Evolutionary conservation across 768 basidiomycete species (phyloP).

Genomic region (Kondoa subrosea): DNA sequence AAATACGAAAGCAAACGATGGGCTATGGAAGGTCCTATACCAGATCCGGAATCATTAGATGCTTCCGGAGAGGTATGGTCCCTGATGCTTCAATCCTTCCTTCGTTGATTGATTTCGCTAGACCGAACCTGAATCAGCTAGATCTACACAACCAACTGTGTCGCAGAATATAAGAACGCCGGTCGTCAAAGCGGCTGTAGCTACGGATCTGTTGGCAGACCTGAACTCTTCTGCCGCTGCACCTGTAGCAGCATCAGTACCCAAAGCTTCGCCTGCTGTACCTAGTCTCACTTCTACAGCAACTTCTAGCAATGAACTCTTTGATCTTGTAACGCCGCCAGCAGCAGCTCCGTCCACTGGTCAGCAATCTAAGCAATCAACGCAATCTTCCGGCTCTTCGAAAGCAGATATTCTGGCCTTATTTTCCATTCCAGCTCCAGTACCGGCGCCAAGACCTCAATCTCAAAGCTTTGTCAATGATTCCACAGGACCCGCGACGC

Average conservation of each 20-base stretch:
- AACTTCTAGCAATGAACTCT: constrained; percentile 39
- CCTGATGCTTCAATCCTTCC: constrained; percentile 28
- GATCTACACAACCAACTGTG: constrained; percentile 14
- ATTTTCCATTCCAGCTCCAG: constrained; percentile 38
- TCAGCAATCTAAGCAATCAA: constrained; percentile 28
- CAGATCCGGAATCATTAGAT: constrained; percentile 70
- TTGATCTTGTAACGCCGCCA: constrained; percentile 55
- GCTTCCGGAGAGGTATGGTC: constrained; percentile 24
- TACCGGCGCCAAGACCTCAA: neutral
- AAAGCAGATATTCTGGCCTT: constrained; percentile 75
- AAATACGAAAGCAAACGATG: constrained; percentile 89
- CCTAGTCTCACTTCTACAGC: constrained; percentile 6
- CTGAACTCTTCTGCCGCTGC: constrained; percentile 25
- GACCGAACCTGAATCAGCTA: constrained; percentile 11
- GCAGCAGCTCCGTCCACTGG: constrained; percentile 26
- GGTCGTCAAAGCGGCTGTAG: neutral
- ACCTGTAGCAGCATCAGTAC: constrained; percentile 23
- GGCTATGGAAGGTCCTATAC: constrained; percentile 79
- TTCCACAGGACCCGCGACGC: neutral
- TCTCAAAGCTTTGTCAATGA: neutral
- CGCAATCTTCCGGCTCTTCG: constrained; percentile 24
- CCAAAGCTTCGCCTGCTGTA: constrained; percentile 21
- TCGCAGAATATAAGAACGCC: constrained; percentile 19
- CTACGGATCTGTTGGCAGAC: constrained; percentile 1
- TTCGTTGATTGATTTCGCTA: constrained; percentile 24